These are phyloP conservation scores for Trichoderma endophyticum DNA, from an alignment of 2,329 filamentous ascomycete genomes.

Conservation along the genomic window DNA sequence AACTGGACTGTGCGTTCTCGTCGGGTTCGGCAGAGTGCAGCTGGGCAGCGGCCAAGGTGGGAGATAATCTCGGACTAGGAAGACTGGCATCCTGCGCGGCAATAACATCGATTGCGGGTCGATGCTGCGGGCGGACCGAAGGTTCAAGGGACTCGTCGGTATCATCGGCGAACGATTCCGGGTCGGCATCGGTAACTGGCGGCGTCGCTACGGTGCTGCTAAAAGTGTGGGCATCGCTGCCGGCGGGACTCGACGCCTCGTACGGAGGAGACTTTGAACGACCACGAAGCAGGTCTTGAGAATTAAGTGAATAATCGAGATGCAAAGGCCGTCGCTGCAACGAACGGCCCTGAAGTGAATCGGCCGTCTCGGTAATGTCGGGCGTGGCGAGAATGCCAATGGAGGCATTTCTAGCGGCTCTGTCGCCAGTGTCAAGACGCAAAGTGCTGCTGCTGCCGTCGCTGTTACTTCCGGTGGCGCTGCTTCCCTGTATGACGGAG, in stretches of 20 bases:
- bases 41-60: slow-evolving; percentile 73
- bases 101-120: slow-evolving; percentile 62
- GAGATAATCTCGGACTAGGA: slow-evolving; percentile 90
- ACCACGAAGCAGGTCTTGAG: slow-evolving; percentile 43
- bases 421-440: slow-evolving; percentile 28
- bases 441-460: slow-evolving; percentile 2
- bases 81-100: slow-evolving; percentile 84
- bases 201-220: slow-evolving; percentile 67
- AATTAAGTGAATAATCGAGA: slow-evolving; percentile 42
- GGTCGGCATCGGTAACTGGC: slow-evolving; percentile 69
- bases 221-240: slow-evolving; percentile 57
- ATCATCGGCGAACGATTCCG: slow-evolving; percentile 57
- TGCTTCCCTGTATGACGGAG: slow-evolving; percentile 30
- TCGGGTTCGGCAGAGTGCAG: slow-evolving; percentile 46
- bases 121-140: slow-evolving; percentile 45
- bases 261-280: slow-evolving; percentile 37
- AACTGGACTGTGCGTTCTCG: slow-evolving; percentile 36
- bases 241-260: slow-evolving; percentile 50
- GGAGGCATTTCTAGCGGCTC: slow-evolving; percentile 25
- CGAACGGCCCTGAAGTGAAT: slow-evolving; percentile 31
- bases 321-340: slow-evolving; percentile 42
- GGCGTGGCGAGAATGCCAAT: slow-evolving; percentile 51
- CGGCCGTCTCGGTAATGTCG: slow-evolving; percentile 50
- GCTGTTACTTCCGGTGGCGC: slow-evolving; percentile 10
- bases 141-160: slow-evolving; percentile 48